Conservation (phyloP, 2,329 filamentous ascomycete species). For the Penicillium expansum region DNA sequence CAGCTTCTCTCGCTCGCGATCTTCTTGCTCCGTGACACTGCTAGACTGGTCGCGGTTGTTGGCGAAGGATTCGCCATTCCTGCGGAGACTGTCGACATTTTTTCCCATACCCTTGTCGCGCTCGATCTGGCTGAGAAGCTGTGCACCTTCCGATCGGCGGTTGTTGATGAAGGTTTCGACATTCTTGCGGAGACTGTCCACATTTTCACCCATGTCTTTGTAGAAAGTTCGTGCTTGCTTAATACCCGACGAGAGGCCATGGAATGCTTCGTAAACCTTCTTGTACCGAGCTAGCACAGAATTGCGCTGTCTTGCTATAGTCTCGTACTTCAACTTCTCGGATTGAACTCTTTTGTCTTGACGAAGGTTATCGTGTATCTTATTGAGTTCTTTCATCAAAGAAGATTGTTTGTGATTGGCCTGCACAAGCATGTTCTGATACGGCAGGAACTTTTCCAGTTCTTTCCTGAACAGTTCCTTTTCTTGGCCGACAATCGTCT, state of each 20-base stretch:
- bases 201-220: conserved; percentile 90
- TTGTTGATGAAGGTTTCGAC: conserved; percentile 98
- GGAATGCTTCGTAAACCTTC: conserved; percentile 86
- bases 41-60: conserved; percentile 68
- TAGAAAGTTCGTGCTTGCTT: conserved; percentile 91
- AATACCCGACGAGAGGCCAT: conserved; percentile 82
- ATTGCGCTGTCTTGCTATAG: conserved; percentile 76
- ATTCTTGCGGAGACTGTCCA: conserved; percentile 88
- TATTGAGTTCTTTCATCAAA: conserved; percentile 90
- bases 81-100: conserved; percentile 83
- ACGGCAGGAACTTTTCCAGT: conserved; percentile 92
- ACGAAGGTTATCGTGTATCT: conserved; percentile 78
- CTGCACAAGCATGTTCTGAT: conserved; percentile 86
- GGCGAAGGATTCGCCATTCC: conserved; percentile 96
- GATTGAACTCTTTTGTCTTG: conserved; percentile 92
- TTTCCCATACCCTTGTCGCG: conserved; percentile 81
- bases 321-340: conserved; percentile 93
- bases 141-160: conserved; percentile 81
- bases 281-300: conserved; percentile 83
- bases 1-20: conserved; percentile 80
- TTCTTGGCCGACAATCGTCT: conserved; percentile 89
- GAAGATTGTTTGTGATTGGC: conserved; percentile 94
- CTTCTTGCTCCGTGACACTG: conserved; percentile 60
- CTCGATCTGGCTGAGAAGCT: conserved; percentile 85
- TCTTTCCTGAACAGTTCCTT: conserved; percentile 90